These are phyloP conservation scores for Alnus rubra DNA, from an alignment of 306 rosid species.

Conservation along the genomic window DNA sequence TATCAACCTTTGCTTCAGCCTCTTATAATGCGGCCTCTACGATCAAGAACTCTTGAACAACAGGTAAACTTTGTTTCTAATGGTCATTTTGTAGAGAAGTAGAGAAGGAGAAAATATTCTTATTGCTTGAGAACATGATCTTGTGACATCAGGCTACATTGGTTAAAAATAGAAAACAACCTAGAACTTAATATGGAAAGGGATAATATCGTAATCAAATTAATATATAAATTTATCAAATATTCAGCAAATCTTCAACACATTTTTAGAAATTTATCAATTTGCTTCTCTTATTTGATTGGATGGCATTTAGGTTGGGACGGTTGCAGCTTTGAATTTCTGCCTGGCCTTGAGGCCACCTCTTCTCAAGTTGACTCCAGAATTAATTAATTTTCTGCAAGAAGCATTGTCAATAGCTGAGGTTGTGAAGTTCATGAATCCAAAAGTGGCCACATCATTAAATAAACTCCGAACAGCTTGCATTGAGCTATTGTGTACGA, in stretches of 20 bases:
- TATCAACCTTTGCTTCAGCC: slow-evolving; percentile 93
- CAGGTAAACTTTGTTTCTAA: slow-evolving; percentile 59
- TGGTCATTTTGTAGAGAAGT: background rate
- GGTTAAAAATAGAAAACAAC: too few species aligned
- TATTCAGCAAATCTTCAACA: too few species aligned
- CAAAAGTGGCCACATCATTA: slow-evolving; percentile 85
- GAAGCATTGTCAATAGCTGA: slow-evolving; percentile 97
- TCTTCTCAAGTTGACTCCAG: slow-evolving; percentile 94
- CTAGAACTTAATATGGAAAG: too few species aligned
- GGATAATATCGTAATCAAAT: too few species aligned
- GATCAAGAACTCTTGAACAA: slow-evolving; percentile 88
- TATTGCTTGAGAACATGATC: too few species aligned
- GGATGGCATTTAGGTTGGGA: slow-evolving; percentile 72
- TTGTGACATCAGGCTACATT: too few species aligned
- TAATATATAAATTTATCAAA: too few species aligned
- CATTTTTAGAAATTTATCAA: slow-evolving; percentile 22
- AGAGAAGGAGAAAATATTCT: too few species aligned
- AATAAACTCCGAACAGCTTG: slow-evolving; percentile 94
- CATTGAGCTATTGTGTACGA: slow-evolving; percentile 94
- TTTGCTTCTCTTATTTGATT: slow-evolving; percentile 31
- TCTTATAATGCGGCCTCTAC: slow-evolving; percentile 78
- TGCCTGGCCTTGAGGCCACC: slow-evolving; percentile 99
- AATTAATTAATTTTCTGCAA: slow-evolving; percentile 90
- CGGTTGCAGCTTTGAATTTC: slow-evolving; percentile 91
- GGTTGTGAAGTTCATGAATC: slow-evolving; percentile 88